Base-by-base conservation (phyloP, 2,329 filamentous ascomycete genomes). In the Aspergillus sp. region DNA sequence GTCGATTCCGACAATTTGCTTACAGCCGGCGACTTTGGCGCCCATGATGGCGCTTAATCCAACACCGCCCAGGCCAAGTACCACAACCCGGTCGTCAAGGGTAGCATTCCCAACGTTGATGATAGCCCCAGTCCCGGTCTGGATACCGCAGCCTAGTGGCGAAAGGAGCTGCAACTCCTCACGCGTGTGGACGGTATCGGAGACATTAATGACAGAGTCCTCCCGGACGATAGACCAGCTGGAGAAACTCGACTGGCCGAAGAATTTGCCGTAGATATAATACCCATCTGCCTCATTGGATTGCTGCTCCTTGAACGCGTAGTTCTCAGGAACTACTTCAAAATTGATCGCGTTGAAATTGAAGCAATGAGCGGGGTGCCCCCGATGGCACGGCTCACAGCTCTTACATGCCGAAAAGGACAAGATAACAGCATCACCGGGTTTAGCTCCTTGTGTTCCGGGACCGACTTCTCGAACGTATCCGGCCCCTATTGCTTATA, bases 11-110 rank as follows among this genome's bases (percentile, higher is more conserved):
- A 74, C 66, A 51, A 74, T 72, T 13, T 54, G 61, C 32, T 57
- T 59, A 50, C 64, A 67, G 2, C 65, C 66, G 30, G 55, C 60
- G 5, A 77, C 69, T 27, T 74, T 74, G 0, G 75, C 71, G 4
- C 72, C 75, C 70, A 74, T 76, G 43, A 78, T 62, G 0, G 73
- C 74, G 20, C 62, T 65, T 35, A 77, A 58, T 1, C 74, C 74
- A 0, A 78, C 73, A 7, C 72, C 74, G 5, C 74, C 72, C 0
- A 75, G 62, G 3, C 73, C 74, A 20, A 74, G 60, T 35, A 77
- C 61, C 10, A 66, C 65, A 33, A 76, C 57, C 7, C 62, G 55
- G 48, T 75, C 70, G 3, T 62, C 56, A 3, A 58, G 49, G 7
- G 57, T 58, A 1, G 67, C 67, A 20, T 69, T 55, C 0, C 67